Conservation (phyloP, 106 monocot species). For the Apostasia shenzhenica region DNA sequence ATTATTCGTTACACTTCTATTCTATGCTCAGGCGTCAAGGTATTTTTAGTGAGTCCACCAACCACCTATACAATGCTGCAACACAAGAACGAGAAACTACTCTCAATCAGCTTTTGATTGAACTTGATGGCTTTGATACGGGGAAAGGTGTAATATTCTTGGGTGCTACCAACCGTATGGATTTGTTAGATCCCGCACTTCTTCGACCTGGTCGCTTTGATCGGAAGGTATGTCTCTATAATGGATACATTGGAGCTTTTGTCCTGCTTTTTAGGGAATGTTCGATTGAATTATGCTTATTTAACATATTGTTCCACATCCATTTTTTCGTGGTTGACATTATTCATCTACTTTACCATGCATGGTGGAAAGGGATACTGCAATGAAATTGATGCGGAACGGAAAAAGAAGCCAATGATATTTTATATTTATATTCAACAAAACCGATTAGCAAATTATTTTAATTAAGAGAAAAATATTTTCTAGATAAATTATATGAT, state of each 20-base stretch:
- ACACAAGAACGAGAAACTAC: conserved; percentile 91
- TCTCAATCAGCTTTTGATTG: conserved; percentile 82
- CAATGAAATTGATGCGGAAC: background rate
- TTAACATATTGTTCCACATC: too few relatives aligned
- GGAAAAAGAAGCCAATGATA: too few relatives aligned
- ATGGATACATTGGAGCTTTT: too few relatives aligned
- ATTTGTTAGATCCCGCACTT: conserved; percentile 84
- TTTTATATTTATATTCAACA: too few relatives aligned
- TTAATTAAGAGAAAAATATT: too few relatives aligned
- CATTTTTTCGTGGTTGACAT: too few relatives aligned
- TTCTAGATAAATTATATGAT: too few relatives aligned
- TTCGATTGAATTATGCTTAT: too few relatives aligned
- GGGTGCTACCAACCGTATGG: conserved; percentile 91
- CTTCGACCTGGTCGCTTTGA: conserved; percentile 94
- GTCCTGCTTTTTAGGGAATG: too few relatives aligned
- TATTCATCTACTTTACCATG: background rate
- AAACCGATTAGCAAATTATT: too few relatives aligned
- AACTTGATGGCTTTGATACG: conserved; percentile 92
- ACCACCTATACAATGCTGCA: conserved; percentile 72
- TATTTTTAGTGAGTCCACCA: conserved; percentile 70
- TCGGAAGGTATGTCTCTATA: conserved; percentile 47
- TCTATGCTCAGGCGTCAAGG: conserved; percentile 63
- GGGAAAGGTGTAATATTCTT: conserved; percentile 87
- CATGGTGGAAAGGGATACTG: background rate
- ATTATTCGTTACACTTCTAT: background rate